Percentiles rank a stretch among this genome's conserved stretches.
phyloP scores from a whole-genome alignment of 495 filamentous ascomycete genomes.

The Aspergillus sparsus region DNA sequence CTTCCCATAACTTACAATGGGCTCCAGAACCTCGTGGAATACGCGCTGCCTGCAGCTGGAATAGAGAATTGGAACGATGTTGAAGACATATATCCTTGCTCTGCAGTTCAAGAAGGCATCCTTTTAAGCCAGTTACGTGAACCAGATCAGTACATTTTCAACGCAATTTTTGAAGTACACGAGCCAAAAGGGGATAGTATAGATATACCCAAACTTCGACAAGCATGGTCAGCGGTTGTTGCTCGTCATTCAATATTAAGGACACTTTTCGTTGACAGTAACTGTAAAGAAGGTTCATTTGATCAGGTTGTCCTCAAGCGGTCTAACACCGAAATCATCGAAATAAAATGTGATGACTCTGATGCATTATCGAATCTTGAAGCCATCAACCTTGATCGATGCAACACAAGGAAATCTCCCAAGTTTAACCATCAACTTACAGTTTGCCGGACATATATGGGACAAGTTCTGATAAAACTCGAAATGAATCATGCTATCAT shows the following conservation, averaged over 20 bases:
- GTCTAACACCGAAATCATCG: slow-evolving; percentile 35
- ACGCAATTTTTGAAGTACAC: slow-evolving; percentile 47
- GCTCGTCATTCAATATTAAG: slow-evolving; percentile 55
- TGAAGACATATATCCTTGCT: slow-evolving; percentile 65
- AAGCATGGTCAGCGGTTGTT: slow-evolving; percentile 57
- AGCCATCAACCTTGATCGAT: slow-evolving; percentile 37
- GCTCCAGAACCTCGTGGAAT: slow-evolving; percentile 41
- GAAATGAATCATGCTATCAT: slow-evolving; percentile 61
- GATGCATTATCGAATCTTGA: slow-evolving; percentile 38
- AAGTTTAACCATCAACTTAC: slow-evolving; percentile 52
- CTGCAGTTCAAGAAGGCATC: slow-evolving; percentile 66
- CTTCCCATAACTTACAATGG: slow-evolving; percentile 61
- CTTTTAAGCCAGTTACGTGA: slow-evolving; percentile 63
- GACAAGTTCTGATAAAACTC: slow-evolving; percentile 48
- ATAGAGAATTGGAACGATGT: slow-evolving; percentile 43
- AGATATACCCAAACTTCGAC: slow-evolving; percentile 41
- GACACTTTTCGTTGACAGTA: slow-evolving; percentile 57
- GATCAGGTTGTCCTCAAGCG: slow-evolving; percentile 56
- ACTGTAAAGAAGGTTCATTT: slow-evolving; percentile 51
- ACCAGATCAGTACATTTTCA: slow-evolving; percentile 47
- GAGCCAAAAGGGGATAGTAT: slow-evolving; percentile 29
- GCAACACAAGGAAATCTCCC: slow-evolving; percentile 36
- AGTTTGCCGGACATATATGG: slow-evolving; percentile 42
- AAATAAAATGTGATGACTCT: slow-evolving; percentile 43
- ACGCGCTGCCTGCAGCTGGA: slow-evolving; percentile 51